These are phyloP conservation scores for Eucalyptus erythrocorys DNA, from an alignment of 345 rosid species.

Conservation along the genomic window DNA sequence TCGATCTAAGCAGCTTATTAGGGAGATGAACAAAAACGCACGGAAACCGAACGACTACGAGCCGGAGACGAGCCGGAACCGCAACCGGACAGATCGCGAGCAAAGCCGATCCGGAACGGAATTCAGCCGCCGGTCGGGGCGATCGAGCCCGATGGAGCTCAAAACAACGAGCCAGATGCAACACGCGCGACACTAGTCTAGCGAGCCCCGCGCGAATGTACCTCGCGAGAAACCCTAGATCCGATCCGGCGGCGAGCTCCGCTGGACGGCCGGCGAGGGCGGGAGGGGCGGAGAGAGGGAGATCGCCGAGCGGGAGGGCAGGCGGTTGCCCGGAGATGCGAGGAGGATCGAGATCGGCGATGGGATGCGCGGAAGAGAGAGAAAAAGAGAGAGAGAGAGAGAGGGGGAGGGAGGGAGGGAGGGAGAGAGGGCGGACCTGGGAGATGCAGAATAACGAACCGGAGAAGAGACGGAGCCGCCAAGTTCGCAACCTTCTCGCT, in stretches of 20 bases:
- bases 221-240: background rate
- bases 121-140: background rate
- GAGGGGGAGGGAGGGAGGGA: background rate
- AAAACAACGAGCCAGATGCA: background rate
- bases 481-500: background rate
- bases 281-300: background rate
- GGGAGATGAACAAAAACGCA: background rate
- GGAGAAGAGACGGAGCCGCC: background rate
- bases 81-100: background rate
- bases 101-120: background rate
- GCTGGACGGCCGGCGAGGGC: background rate
- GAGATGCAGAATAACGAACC: background rate
- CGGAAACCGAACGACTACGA: background rate
- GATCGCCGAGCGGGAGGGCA: background rate
- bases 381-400: background rate
- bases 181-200: background rate
- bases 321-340: background rate
- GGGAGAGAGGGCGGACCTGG: background rate
- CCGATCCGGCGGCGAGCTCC: background rate
- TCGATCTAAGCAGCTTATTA: background rate
- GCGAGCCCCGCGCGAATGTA: background rate
- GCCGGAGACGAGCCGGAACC: background rate
- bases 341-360: background rate
- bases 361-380: background rate
- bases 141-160: background rate